Evolutionary conservation across 108 stramenopile species (phyloP), one percentile per base, ranked within the genome.

Genomic region (Stephanodiscus triporus): DNA sequence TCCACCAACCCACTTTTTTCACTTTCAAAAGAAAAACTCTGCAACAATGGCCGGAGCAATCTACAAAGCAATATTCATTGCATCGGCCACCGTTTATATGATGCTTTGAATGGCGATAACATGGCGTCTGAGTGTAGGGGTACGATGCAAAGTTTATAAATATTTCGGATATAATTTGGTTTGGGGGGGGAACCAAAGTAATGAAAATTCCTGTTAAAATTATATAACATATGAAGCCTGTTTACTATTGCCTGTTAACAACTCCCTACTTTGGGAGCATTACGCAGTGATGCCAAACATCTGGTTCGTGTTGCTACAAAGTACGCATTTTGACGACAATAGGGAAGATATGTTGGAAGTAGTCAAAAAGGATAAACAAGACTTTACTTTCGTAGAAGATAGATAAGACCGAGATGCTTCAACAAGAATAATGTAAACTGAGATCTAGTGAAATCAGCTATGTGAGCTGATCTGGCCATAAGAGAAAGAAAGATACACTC

Each of bases 401-500:
- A 14, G 1, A 40, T 11, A 11, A 40, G 40, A 40, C 40, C 11
- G 40, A 8, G 40, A 1, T 40, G 40, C 40, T 40, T 40, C 11
- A 40, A 40, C 40, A 9, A 40, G 16, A 45, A 45, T 34, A 45
- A 45, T 3, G 43, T 45, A 45, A 1, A 13, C 9, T 27, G 53
- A 22, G 23, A 23, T 54, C 24, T 53, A 54, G 26, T 54, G 1
- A 64, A 26, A 64, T 32, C 63, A 64, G 40, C 26, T 23, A 2
- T 1, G 8, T 54, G 26, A 24, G 23, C 38, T 42, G 63, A 42
- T 64, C 45, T 9, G 22, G 30, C 16, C 38, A 36, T 8, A 43
- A n/a, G 3, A 47, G 59, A 29, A 60, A 59, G n/a, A 32, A 71
- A 34, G 45, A 60, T 61, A 27, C 40, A 24, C 19, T 47, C n/a